Evolutionary conservation across 495 filamentous ascomycete genomes (phyloP), one percentile per base, ranked within the genome.

Genomic region (Viridothelium virens): DNA sequence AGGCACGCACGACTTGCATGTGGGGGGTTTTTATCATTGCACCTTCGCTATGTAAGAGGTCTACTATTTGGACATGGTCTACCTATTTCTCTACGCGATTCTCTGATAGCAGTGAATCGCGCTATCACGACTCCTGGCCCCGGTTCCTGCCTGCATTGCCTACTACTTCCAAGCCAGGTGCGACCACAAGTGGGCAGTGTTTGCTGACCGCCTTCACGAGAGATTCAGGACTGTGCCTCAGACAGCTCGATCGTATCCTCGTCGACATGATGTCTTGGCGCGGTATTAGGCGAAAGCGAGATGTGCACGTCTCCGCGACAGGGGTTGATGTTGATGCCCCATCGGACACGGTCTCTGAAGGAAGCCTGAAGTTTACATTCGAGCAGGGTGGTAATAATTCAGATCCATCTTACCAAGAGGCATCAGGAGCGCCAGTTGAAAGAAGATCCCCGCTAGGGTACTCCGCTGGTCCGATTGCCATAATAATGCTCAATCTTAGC

Each of bases 361-460:
- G 53, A 59, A 59, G 53, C 31, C 36, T 59, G 53, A 59, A 59
- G 18, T 59, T 59, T 31, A 59, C 53, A 33, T 7, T 59, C 18
- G 53, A 59, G 31, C 53, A 59, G 4, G 53, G 53, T 36, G 53
- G 31, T 6, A 89, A 89, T 69, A 79, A 79, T 46, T 80, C 81
- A 1, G 73, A 74, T 37, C 77, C 81, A 2, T 81, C 85, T 2
- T 86, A 86, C 68, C 85, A 88, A 66, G 86, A 89, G 67, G 85
- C 82, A 2, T 74, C 75, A 1, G 86, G 86, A 10, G 86, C 86
- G 4, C 86, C 86, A 0, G 82, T 88, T 9, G 86, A 88, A 68
- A 73, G 69, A 0, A 67, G 74, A 16, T 87, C 84, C 10, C 85
- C 86, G 0, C 73, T 89, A 33, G 86, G 86, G 3, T 87, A 87